Percentiles rank a stretch among this genome's conserved stretches.
Evolutionary conservation across 805 yeast species (phyloP).

Genomic region (Isabelozyma gotoi): DNA sequence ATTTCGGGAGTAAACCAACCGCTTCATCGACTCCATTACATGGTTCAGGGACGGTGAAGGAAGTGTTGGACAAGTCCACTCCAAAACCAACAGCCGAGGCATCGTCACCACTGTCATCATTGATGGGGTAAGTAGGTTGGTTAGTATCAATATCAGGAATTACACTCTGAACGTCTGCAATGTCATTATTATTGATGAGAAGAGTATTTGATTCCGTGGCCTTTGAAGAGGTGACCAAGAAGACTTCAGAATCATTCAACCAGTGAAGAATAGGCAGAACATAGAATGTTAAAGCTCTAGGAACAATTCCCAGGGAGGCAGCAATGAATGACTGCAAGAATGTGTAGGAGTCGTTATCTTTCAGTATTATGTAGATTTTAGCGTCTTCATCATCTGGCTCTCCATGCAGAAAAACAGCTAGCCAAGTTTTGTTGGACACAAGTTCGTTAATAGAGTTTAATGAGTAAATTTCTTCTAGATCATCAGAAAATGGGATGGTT

Average conservation of each 20-base stretch:
- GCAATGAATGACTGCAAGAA: constrained; percentile 44
- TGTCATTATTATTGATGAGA: constrained; percentile 10
- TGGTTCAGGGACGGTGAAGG: constrained; percentile 47
- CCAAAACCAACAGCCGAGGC: constrained; percentile 70
- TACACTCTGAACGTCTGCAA: neutral
- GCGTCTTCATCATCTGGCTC: neutral
- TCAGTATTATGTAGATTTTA: constrained; percentile 4
- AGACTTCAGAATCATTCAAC: constrained; percentile 26
- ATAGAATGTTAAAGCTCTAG: constrained; percentile 50
- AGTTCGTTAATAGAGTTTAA: neutral
- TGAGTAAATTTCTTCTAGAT: neutral
- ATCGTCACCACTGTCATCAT: constrained; percentile 63
- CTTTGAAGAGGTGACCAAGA: constrained; percentile 57
- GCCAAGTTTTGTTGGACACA: neutral
- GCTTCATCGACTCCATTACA: constrained; percentile 57
- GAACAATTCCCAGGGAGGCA: constrained; percentile 52
- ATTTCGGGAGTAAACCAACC: constrained; percentile 58
- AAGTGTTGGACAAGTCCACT: constrained; percentile 52
- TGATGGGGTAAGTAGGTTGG: constrained; percentile 52
- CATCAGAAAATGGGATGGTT: neutral
- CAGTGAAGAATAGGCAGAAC: constrained; percentile 39
- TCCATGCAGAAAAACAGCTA: neutral
- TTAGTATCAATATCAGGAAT: neutral
- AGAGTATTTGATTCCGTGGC: constrained; percentile 60
- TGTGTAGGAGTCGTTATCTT: constrained; percentile 1